A percentile compares a stretch with the other conserved stretches of the same genome.
Conservation (phyloP, 1,284 basidiomycete genomes). For the Fomes fomentarius region DNA sequence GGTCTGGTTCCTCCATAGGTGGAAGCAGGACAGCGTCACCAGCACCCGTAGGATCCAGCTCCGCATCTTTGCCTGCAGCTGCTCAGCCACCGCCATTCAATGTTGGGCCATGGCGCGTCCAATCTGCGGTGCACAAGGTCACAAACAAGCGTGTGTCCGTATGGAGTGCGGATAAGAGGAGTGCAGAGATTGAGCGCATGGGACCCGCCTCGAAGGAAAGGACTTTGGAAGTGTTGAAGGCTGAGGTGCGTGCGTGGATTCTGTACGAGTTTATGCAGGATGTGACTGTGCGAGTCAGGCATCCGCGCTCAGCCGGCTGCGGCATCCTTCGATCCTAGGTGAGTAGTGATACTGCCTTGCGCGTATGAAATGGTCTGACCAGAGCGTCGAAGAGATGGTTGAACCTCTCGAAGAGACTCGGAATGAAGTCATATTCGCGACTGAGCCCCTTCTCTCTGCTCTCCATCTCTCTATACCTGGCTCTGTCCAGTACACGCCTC, state of each 20-base stretch:
- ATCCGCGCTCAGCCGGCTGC: constrained; percentile 80
- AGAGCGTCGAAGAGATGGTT: constrained; percentile 77
- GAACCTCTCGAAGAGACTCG: constrained; percentile 97
- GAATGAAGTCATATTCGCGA: constrained; percentile 89
- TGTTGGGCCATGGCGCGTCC: constrained; percentile 89
- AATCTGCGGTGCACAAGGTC: constrained; percentile 83
- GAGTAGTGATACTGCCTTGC: constrained; percentile 23
- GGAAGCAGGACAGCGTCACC: constrained; percentile 66
- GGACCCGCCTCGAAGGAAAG: constrained; percentile 66
- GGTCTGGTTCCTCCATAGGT: constrained; percentile 39
- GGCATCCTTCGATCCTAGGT: constrained; percentile 95
- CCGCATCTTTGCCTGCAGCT: constrained; percentile 41
- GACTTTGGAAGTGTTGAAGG: constrained; percentile 82
- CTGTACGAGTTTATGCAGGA: constrained; percentile 5
- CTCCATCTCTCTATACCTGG: constrained; percentile 76
- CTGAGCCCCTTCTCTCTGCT: constrained; percentile 85
- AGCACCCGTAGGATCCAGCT: constrained; percentile 49
- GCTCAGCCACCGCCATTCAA: constrained; percentile 58
- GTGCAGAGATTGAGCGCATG: constrained; percentile 73
- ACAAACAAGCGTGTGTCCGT: constrained; percentile 88
- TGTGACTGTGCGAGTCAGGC: constrained; percentile 55
- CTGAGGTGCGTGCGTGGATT: constrained; percentile 65
- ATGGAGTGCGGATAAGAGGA: constrained; percentile 88
- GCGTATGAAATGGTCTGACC: constrained; percentile 1
- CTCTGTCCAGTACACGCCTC: constrained; percentile 52